Percentiles rank a stretch among this genome's conserved stretches.
These are phyloP conservation scores for Cyclospora cayetanensis DNA, from an alignment of 169 alveolate genomes.

Conservation along the genomic window DNA sequence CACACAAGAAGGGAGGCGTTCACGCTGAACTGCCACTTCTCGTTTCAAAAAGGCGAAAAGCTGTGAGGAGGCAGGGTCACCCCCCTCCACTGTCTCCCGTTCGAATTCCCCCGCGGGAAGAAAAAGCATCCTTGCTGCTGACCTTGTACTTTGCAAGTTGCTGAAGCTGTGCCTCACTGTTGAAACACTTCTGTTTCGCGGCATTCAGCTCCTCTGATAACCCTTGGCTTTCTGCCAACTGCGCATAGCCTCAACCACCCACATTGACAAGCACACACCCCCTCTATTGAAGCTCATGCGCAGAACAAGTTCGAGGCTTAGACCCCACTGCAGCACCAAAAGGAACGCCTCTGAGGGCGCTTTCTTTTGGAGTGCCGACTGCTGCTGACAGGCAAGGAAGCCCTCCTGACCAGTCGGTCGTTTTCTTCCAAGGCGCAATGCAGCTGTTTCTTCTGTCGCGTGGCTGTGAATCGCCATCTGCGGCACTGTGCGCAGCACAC, in stretches of 20 bases:
- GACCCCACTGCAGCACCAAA: too few species aligned
- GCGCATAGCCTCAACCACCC: not conserved
- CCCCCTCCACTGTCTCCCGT: too few species aligned
- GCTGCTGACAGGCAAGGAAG: not conserved
- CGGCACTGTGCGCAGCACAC: slow-evolving; percentile 9
- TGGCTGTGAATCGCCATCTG: slow-evolving; percentile 6
- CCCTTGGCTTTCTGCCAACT: not conserved
- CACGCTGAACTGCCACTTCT: too few species aligned
- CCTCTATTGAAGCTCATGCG: too few species aligned
- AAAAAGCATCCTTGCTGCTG: too few species aligned
- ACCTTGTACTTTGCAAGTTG: slow-evolving; percentile 15
- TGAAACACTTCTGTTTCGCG: not conserved
- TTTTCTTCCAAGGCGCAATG: not conserved
- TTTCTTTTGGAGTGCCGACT: not conserved
- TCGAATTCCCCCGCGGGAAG: too few species aligned
- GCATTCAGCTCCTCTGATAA: not conserved
- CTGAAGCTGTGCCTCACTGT: not conserved
- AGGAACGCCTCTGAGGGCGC: too few species aligned
- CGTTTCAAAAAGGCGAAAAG: too few species aligned
- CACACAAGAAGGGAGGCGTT: too few species aligned
- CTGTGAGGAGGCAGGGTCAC: too few species aligned
- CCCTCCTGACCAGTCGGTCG: not conserved
- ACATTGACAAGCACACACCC: not conserved
- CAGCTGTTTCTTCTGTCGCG: slow-evolving; percentile 14
- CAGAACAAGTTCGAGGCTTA: too few species aligned